A percentile compares a stretch with the other conserved stretches of the same genome.
phyloP scores from a whole-genome alignment of 2,329 filamentous ascomycete genomes.

The Hymenoscyphus scutula region DNA sequence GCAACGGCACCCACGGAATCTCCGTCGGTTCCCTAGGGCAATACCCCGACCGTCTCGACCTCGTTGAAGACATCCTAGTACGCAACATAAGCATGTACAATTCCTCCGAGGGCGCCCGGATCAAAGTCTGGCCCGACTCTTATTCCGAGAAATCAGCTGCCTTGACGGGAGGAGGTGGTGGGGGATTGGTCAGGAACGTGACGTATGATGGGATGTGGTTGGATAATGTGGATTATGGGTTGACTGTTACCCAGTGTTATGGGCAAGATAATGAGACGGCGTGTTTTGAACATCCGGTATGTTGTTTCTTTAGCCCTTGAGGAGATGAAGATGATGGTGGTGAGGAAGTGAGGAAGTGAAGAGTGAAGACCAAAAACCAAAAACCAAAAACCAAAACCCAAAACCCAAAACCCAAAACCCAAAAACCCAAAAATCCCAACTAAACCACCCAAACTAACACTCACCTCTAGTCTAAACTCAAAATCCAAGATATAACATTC shows the following conservation, averaged over 20 bases:
- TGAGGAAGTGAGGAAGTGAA: too few relatives aligned
- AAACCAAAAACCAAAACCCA: too few relatives aligned
- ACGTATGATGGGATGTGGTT: background rate
- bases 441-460: too few relatives aligned
- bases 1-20: background rate
- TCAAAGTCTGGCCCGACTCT: background rate
- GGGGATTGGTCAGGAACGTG: background rate
- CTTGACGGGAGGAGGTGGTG: background rate
- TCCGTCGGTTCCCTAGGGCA: background rate
- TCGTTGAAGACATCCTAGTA: background rate
- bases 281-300: background rate
- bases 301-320: background rate
- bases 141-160: background rate
- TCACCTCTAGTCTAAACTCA: background rate
- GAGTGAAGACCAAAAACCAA: too few relatives aligned
- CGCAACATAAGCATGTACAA: background rate
- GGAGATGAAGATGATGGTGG: too few relatives aligned
- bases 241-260: background rate
- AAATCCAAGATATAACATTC: background rate
- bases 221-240: background rate
- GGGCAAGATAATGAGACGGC: background rate
- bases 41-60: background rate
- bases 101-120: background rate
- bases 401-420: too few relatives aligned
- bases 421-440: too few relatives aligned